Evolutionary conservation across 148 eudicot genomes (phyloP).

Genomic region (Heliamphora exappendiculata): DNA sequence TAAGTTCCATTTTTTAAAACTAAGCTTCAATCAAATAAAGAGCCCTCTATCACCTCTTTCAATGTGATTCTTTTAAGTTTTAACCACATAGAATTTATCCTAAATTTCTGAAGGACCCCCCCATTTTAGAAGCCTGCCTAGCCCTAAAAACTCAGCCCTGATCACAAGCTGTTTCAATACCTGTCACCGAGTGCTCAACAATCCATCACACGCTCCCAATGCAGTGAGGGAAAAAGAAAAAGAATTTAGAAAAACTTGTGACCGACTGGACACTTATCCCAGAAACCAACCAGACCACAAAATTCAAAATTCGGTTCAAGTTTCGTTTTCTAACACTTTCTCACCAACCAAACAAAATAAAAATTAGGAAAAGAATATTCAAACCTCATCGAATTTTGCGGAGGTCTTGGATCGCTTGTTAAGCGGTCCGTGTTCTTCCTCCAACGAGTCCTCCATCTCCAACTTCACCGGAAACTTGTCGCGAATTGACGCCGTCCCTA

Average conservation of each 20-base stretch:
- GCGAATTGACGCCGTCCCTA: background rate
- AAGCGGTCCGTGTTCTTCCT: slow-evolving; percentile 33
- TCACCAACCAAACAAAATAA: background rate
- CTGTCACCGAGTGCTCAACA: background rate
- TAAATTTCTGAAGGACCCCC: background rate
- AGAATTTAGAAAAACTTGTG: too few species aligned
- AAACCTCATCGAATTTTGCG: slow-evolving; percentile 27
- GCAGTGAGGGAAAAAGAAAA: too few species aligned
- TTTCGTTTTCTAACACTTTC: background rate
- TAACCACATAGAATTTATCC: background rate
- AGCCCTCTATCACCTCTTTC: too few species aligned
- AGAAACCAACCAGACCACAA: background rate
- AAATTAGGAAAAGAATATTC: background rate
- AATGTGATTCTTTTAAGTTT: too few species aligned
- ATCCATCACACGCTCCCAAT: background rate
- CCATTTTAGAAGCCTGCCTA: background rate
- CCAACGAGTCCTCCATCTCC: slow-evolving; percentile 39
- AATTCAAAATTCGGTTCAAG: background rate
- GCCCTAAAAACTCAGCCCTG: background rate
- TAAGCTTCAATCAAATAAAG: too few species aligned
- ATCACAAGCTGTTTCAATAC: background rate
- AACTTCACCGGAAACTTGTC: slow-evolving; percentile 26
- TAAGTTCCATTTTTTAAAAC: too few species aligned
- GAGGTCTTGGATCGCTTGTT: slow-evolving; percentile 34
- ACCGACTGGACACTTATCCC: background rate